These are phyloP conservation scores for Fusarium torreyae DNA, from an alignment of 2,329 filamentous ascomycete species.

Conservation along the genomic window DNA sequence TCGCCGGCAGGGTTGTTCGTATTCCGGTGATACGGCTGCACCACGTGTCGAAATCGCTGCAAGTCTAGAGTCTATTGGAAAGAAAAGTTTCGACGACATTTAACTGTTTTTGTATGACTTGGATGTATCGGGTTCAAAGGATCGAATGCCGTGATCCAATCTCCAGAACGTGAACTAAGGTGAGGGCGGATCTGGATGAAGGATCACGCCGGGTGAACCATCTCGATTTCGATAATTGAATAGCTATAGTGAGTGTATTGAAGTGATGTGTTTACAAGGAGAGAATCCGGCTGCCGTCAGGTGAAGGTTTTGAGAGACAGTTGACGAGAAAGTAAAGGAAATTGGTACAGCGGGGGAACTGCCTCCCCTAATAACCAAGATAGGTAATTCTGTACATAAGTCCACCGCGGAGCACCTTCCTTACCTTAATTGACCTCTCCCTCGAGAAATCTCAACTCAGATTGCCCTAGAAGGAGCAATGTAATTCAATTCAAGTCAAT, in stretches of 20 bases:
- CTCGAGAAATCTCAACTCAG: constrained; percentile 19
- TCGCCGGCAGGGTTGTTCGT: constrained; percentile 41
- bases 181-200: background rate
- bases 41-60: background rate
- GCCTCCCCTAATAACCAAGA: constrained; percentile 5
- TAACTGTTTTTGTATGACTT: background rate
- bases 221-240: constrained; percentile 5
- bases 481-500: constrained; percentile 9
- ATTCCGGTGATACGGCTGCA: constrained; percentile 7
- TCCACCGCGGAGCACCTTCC: background rate
- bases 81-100: background rate
- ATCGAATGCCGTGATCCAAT: background rate
- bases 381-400: background rate
- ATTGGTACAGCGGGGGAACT: background rate
- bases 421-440: constrained; percentile 16
- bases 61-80: background rate
- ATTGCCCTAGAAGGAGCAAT: background rate
- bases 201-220: constrained; percentile 28
- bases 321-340: constrained; percentile 26
- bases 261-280: background rate
- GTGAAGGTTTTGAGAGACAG: constrained; percentile 3
- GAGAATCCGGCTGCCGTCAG: background rate
- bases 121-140: background rate
- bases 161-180: background rate
- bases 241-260: background rate